These are phyloP conservation scores for Yamadazyma membranifaciens DNA, from an alignment of 1,139 yeast genomes.

Conservation along the genomic window DNA sequence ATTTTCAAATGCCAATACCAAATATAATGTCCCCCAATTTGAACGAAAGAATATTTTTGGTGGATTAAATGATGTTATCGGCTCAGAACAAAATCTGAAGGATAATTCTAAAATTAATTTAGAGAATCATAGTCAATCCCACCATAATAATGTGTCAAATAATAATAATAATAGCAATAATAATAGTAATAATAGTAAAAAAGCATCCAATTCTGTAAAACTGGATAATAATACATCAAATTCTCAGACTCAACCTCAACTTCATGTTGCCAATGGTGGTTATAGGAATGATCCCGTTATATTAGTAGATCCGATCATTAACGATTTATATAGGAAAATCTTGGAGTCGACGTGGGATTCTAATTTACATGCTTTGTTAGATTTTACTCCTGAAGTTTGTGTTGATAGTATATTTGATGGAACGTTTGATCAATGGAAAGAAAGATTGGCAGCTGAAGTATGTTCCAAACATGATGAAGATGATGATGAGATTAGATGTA, in stretches of 20 bases:
- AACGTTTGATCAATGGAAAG: conserved; percentile 70
- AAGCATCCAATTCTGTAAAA: conserved; percentile 1
- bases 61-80: conserved; percentile 38
- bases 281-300: conserved; percentile 9
- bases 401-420: conserved; percentile 68
- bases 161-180: background rate
- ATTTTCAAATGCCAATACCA: conserved; percentile 3
- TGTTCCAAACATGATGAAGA: conserved; percentile 51
- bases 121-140: background rate
- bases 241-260: background rate
- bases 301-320: conserved; percentile 51
- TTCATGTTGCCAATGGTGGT: background rate
- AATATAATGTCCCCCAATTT: conserved; percentile 35
- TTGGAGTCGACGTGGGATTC: conserved; percentile 79
- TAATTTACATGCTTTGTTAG: conserved; percentile 55
- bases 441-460: conserved; percentile 22
- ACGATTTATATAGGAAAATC: conserved; percentile 56
- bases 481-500: conserved; percentile 43
- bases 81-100: conserved; percentile 11
- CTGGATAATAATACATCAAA: background rate
- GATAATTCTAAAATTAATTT: conserved; percentile 5
- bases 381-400: conserved; percentile 69
- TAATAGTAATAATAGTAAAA: conserved; percentile 7
- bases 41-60: conserved; percentile 39
- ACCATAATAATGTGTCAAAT: background rate